Evolutionary conservation across 2,329 filamentous ascomycete genomes (phyloP).

Genomic region (Lachnellula cervina): DNA sequence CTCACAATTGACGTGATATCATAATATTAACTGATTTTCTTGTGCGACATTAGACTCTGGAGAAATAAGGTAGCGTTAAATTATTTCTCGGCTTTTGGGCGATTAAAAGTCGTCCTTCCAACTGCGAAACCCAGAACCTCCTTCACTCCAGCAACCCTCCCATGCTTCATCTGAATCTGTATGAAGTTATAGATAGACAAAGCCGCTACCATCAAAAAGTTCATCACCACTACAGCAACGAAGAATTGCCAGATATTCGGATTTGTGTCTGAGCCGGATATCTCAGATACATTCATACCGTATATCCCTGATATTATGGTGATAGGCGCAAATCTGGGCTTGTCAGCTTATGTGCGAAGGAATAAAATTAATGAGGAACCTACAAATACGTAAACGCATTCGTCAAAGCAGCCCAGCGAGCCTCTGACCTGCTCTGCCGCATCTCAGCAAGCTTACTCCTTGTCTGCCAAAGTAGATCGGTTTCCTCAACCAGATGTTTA

Average conservation of each 20-base stretch:
- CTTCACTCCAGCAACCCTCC: slow-evolving; percentile 11
- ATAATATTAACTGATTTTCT: no score
- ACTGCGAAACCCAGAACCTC: slow-evolving; percentile 21
- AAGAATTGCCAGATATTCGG: slow-evolving; percentile 31
- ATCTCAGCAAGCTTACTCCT: slow-evolving; percentile 22
- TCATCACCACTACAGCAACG: slow-evolving; percentile 20
- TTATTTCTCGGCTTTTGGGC: no score
- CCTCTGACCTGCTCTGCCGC: slow-evolving; percentile 18
- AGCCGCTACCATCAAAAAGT: slow-evolving; percentile 15
- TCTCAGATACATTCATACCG: slow-evolving; percentile 29
- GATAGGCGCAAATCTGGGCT: slow-evolving; percentile 20
- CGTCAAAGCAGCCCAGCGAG: slow-evolving; percentile 22
- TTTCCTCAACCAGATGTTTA: slow-evolving; percentile 25
- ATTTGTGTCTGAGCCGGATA: slow-evolving; percentile 17
- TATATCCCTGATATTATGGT: slow-evolving; percentile 26
- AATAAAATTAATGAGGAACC: background rate
- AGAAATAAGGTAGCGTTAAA: no score
- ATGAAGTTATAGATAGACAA: slow-evolving; percentile 16
- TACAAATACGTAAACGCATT: slow-evolving; percentile 29
- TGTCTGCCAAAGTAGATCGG: slow-evolving; percentile 25
- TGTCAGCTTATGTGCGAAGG: background rate
- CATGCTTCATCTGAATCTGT: slow-evolving; percentile 12
- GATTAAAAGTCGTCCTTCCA: slow-evolving; percentile 1
- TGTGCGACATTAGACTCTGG: no score
- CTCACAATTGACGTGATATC: no score